Evolutionary conservation across 1,284 basidiomycete species (phyloP).

Genomic region (Cryptococcus neoformans): DNA sequence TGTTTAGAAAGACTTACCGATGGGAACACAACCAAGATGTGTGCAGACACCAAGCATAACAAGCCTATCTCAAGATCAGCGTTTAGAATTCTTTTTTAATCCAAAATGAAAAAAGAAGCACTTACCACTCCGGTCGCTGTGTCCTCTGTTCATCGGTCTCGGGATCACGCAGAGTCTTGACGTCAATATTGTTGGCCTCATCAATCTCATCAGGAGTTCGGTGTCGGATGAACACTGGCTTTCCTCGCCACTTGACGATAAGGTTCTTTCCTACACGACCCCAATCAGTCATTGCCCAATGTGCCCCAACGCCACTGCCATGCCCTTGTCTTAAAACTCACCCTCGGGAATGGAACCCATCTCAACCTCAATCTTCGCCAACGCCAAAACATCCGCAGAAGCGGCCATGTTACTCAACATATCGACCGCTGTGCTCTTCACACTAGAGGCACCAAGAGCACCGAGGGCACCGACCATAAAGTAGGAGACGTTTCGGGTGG

Average conservation of each 20-base stretch:
- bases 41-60: slow-evolving; percentile 99
- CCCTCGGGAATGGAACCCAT: slow-evolving; percentile 91
- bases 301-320: not conserved
- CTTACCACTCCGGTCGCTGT: slow-evolving; percentile 92
- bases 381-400: slow-evolving; percentile 94
- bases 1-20: slow-evolving; percentile 50
- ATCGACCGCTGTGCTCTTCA: slow-evolving; percentile 91
- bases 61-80: slow-evolving; percentile 50
- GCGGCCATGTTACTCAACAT: slow-evolving; percentile 96
- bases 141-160: slow-evolving; percentile 82
- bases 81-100: not conserved
- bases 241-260: slow-evolving; percentile 99
- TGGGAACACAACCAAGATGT: slow-evolving; percentile 98
- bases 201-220: slow-evolving; percentile 89
- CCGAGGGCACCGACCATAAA: slow-evolving; percentile 97
- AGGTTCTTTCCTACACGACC: slow-evolving; percentile 53
- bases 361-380: slow-evolving; percentile 98
- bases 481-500: slow-evolving; percentile 87
- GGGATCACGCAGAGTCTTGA: slow-evolving; percentile 89
- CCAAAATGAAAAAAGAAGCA: slow-evolving; percentile 8
- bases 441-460: slow-evolving; percentile 87
- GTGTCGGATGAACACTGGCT: slow-evolving; percentile 99
- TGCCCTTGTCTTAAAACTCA: slow-evolving; percentile 53
- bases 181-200: slow-evolving; percentile 81
- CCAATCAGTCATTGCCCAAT: not conserved